Evolutionary conservation across 2,329 filamentous ascomycete genomes (phyloP), one percentile per base, ranked within the genome.

Genomic region (Botrytis aclada): DNA sequence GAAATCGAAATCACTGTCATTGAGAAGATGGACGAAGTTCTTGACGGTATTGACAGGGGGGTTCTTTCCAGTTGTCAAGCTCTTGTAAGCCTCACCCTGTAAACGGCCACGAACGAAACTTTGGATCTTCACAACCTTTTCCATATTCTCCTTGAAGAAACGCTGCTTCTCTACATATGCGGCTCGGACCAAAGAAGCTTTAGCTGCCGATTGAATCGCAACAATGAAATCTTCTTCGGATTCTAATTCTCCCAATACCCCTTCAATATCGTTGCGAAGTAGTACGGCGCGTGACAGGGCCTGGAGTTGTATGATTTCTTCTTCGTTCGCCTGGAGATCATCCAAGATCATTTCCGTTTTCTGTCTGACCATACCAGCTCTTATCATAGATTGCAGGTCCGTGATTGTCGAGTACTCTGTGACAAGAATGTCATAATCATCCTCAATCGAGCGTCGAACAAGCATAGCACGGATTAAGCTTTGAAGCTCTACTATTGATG

Each of bases 1-100:
- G 83, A 99, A 99, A 81, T 99, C 96, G 79, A 99, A 97, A 80
- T 98, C 95, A 79, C 94, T 98, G 82, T 99, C 96, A 79, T 98
- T 99, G 73, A 99, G 89, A 54, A 99, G 87, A 82, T 99, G 96
- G 3, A 99, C 94, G 81, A 99, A 99, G 81, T 97, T 97, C 85
- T 98, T 98, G 80, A 99, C 93, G 0, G 97, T 97, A 56, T 94
- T 94, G 74, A 99, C 94, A 0, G 96, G 96, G 37, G 96, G 96
- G 80, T 98, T 98, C 84, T 97, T 98, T 74, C 96, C 97, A 45
- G 90, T 95, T 3, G 95, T 98, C 76, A 99, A 86, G 81, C 93
- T 97, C 87, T 97, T 98, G 86, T 99, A 99, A 3, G 96, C 96
- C 83, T 99, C 94, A 69, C 96, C 96, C 82, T 99, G 96, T 67